Conservation (phyloP, 2,329 filamentous ascomycete genomes). For the Fusarium sp. region DNA sequence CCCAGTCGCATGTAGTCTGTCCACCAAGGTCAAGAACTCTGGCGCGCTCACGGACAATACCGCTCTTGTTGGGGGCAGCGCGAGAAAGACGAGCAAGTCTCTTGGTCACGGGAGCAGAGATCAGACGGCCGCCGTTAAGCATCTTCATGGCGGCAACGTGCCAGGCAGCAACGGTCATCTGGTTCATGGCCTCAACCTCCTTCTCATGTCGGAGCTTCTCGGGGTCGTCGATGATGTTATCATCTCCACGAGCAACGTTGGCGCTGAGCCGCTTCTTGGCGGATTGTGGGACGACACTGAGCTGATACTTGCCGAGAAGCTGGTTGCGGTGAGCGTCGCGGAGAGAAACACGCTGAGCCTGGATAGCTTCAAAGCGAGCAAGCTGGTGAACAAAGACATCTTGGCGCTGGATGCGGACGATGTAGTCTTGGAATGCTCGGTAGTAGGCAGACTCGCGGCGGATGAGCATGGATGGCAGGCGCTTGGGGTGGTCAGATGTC, state of each 20-base stretch:
- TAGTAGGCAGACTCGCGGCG: slow-evolving; percentile 84
- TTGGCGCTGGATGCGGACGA: slow-evolving; percentile 70
- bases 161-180: slow-evolving; percentile 72
- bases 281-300: slow-evolving; percentile 74
- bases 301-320: slow-evolving; percentile 85
- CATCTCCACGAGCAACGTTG: slow-evolving; percentile 79
- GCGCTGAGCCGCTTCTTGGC: slow-evolving; percentile 77
- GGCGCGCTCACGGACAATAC: slow-evolving; percentile 62
- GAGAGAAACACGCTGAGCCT: slow-evolving; percentile 82
- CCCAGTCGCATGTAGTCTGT: slow-evolving; percentile 89
- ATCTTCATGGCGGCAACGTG: slow-evolving; percentile 70
- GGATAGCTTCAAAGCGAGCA: slow-evolving; percentile 87
- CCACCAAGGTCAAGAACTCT: slow-evolving; percentile 89
- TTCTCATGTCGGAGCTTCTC: slow-evolving; percentile 75
- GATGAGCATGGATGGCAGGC: slow-evolving; percentile 63
- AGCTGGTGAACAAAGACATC: slow-evolving; percentile 89
- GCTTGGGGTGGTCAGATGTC: slow-evolving; percentile 59
- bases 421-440: slow-evolving; percentile 82
- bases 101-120: slow-evolving; percentile 72
- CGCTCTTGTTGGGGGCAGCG: slow-evolving; percentile 57
- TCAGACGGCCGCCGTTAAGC: slow-evolving; percentile 72
- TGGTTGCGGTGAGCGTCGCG: slow-evolving; percentile 80
- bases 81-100: slow-evolving; percentile 66
- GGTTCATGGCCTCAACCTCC: slow-evolving; percentile 81
- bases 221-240: slow-evolving; percentile 70